Conservation (phyloP, 2,329 filamentous ascomycete genomes). For the Apiospora hydei region DNA sequence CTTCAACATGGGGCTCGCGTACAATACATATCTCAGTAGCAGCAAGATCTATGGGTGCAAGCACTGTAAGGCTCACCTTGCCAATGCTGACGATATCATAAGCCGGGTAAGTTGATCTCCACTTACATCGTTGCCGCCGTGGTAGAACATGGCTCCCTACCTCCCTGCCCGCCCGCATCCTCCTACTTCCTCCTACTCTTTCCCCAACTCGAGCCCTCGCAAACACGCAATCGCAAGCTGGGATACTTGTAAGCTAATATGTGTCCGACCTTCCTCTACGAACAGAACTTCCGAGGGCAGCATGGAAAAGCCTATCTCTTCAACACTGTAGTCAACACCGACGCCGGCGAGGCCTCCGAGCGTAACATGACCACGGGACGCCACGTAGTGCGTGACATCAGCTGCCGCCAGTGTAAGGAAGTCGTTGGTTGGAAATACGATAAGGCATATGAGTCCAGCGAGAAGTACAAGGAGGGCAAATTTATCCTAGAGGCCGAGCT, state of each 20-base stretch:
- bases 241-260: not conserved
- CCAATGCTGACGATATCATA: slow-evolving; percentile 95
- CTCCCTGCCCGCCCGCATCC: slow-evolving; percentile 25
- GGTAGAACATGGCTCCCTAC: not conserved
- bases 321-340: slow-evolving; percentile 91
- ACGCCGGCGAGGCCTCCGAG: slow-evolving; percentile 83
- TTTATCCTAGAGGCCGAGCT: slow-evolving; percentile 95
- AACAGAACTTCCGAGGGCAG: slow-evolving; percentile 94
- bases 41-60: slow-evolving; percentile 92
- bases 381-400: slow-evolving; percentile 93
- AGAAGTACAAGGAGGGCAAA: slow-evolving; percentile 99
- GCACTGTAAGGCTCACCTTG: slow-evolving; percentile 92
- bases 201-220: not conserved
- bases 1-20: slow-evolving; percentile 79
- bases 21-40: slow-evolving; percentile 90
- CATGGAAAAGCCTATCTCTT: slow-evolving; percentile 99
- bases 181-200: slow-evolving; percentile 17
- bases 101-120: slow-evolving; percentile 72
- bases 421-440: slow-evolving; percentile 99
- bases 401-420: slow-evolving; percentile 88
- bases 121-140: not conserved
- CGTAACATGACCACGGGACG: slow-evolving; percentile 98
- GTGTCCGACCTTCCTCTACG: not conserved
- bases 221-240: not conserved
- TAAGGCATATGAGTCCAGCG: slow-evolving; percentile 87